Evolutionary conservation across 148 eudicot genomes (phyloP), one percentile per base, ranked within the genome.

Genomic region (Drosera capensis): DNA sequence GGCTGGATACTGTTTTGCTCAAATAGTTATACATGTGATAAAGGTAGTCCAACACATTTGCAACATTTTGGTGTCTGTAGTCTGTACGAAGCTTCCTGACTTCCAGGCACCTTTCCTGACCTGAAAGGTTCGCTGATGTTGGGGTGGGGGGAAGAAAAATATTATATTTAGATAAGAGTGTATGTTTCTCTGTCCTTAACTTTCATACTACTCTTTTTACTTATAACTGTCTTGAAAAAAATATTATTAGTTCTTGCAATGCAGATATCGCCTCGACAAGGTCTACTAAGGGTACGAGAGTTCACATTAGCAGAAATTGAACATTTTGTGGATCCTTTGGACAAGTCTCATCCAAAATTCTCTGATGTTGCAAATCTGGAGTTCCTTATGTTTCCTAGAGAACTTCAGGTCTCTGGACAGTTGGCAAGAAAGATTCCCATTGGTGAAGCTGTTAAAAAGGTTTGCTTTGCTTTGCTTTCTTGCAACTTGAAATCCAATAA

Each of bases 201-300:
- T n/a, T n/a, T n/a, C n/a, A n/a, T n/a, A n/a, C n/a, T n/a, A n/a
- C n/a, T n/a, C n/a, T n/a, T n/a, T n/a, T n/a, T n/a, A n/a, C n/a
- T n/a, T n/a, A n/a, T n/a, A n/a, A n/a, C n/a, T n/a, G n/a, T n/a
- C n/a, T n/a, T n/a, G n/a, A n/a, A n/a, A n/a, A n/a, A n/a, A n/a
- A n/a, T n/a, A n/a, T n/a, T 20, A 14, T 35, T 23, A 14, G n/a
- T n/a, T 45, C 49, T 35, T 46, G n/a, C 24, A 12, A 42, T 68
- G 47, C 71, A 88, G 97, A 88, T 88, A 65, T 88, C 95, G 45
- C 97, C 97, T 25, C 73, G 97, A 25, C 95, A 88, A 78, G 97
- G 97, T 54, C 86, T 88, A 49, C 66, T 88, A 26, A 67, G 97
- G 74, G 95, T 88, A 42, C 92, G 95, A 25, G 97, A 88, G 49